Percentiles rank a stretch among this genome's conserved stretches.
Conservation (phyloP, 1,284 basidiomycete species). For the Cutaneotrichosporon mucoides region DNA sequence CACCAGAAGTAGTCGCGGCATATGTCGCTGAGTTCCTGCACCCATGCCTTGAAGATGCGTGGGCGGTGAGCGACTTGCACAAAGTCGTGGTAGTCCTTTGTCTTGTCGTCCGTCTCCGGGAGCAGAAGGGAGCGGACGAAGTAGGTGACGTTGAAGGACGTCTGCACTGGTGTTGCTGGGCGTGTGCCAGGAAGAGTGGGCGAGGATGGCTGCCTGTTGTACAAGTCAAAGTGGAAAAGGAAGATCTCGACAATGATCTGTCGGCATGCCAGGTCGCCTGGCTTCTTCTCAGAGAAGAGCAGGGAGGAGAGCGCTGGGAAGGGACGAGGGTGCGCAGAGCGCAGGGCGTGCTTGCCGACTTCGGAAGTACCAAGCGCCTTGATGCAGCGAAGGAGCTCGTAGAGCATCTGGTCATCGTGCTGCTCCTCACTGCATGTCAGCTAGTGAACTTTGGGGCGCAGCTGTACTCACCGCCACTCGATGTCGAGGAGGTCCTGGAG, state of each 20-base stretch:
- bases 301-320: conserved; percentile 76
- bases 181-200: not conserved
- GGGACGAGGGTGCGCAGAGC: conserved; percentile 76
- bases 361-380: conserved; percentile 88
- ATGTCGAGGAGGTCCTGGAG: conserved; percentile 90
- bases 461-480: conserved; percentile 77
- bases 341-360: conserved; percentile 60
- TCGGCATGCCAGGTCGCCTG: conserved; percentile 83
- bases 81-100: conserved; percentile 65
- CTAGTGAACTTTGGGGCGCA: no score
- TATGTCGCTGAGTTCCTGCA: conserved; percentile 81
- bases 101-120: conserved; percentile 40
- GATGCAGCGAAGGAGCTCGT: conserved; percentile 88
- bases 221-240: conserved; percentile 76
- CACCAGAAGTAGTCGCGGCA: conserved; percentile 92
- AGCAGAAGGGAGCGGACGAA: conserved; percentile 42
- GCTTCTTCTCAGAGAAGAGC: conserved; percentile 94
- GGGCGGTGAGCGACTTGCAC: conserved; percentile 77
- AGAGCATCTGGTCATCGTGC: conserved; percentile 89
- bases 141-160: conserved; percentile 19
- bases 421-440: conserved; percentile 74
- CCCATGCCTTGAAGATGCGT: conserved; percentile 83
- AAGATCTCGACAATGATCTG: conserved; percentile 87
- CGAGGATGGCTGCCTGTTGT: conserved; percentile 32
- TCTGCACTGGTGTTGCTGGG: not conserved